A percentile compares a stretch with the other conserved stretches of the same genome.
Conservation (phyloP, 495 filamentous ascomycete species). For the Filosporella fistucella region DNA sequence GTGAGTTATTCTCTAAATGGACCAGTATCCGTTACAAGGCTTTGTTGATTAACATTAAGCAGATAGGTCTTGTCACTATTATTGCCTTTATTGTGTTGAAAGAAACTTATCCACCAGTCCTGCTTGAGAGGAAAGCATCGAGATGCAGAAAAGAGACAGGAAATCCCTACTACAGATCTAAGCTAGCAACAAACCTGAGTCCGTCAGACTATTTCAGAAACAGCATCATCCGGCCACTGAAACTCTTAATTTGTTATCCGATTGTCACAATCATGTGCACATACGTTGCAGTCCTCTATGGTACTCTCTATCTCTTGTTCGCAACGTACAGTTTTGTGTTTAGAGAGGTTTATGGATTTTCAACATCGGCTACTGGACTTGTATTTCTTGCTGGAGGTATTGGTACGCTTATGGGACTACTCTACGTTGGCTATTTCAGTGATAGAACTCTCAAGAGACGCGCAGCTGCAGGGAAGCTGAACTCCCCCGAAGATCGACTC, state of each 20-base stretch:
- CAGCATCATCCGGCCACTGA: slow-evolving; percentile 35
- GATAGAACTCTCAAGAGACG: slow-evolving; percentile 47
- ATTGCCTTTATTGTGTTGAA: slow-evolving; percentile 63
- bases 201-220: slow-evolving; percentile 33
- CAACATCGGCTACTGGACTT: slow-evolving; percentile 66
- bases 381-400: slow-evolving; percentile 77
- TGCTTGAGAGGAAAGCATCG: slow-evolving; percentile 68
- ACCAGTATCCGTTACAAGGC: no score
- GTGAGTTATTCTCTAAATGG: no score
- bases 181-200: slow-evolving; percentile 32
- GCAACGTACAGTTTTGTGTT: slow-evolving; percentile 84
- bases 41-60: no score
- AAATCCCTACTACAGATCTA: slow-evolving; percentile 39
- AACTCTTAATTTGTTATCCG: slow-evolving; percentile 69
- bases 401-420: slow-evolving; percentile 66
- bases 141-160: slow-evolving; percentile 57
- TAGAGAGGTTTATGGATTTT: slow-evolving; percentile 61
- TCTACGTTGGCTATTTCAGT: slow-evolving; percentile 56
- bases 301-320: slow-evolving; percentile 86
- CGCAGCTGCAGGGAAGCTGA: slow-evolving; percentile 50
- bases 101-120: slow-evolving; percentile 72
- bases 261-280: slow-evolving; percentile 77
- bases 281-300: slow-evolving; percentile 62
- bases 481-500: neutral
- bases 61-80: slow-evolving; percentile 56